Conservation (phyloP, 805 yeast species). For the Cyberlindnera suaveolens region DNA sequence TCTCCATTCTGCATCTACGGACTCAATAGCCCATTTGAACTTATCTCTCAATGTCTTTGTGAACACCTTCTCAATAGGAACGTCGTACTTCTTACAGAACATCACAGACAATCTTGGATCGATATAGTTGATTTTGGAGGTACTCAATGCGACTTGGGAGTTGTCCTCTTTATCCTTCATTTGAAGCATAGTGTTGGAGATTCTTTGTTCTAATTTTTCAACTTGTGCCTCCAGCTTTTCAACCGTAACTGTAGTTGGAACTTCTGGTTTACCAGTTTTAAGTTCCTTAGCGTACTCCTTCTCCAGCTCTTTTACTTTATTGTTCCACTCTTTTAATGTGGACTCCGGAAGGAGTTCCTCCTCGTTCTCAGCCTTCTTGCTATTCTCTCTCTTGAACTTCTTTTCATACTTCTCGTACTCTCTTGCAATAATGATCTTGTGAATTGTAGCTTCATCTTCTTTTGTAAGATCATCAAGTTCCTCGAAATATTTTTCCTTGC, state of each 20-base stretch:
- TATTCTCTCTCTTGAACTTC: conserved; percentile 72
- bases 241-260: conserved; percentile 39
- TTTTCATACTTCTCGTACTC: conserved; percentile 59
- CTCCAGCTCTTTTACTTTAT: conserved; percentile 45
- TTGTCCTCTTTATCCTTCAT: conserved; percentile 91
- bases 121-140: conserved; percentile 90
- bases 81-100: conserved; percentile 78
- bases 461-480: conserved; percentile 62
- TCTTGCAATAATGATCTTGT: conserved; percentile 51
- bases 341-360: conserved; percentile 47
- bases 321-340: conserved; percentile 53
- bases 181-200: conserved; percentile 61
- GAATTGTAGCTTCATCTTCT: conserved; percentile 57
- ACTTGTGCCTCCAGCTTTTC: conserved; percentile 72
- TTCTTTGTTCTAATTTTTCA: conserved; percentile 65
- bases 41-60: conserved; percentile 89
- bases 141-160: conserved; percentile 86
- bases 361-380: conserved; percentile 54
- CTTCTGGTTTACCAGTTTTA: conserved; percentile 49
- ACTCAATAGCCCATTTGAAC: conserved; percentile 93
- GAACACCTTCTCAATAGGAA: conserved; percentile 88
- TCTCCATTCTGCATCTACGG: conserved; percentile 82
- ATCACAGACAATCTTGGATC: conserved; percentile 90
- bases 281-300: conserved; percentile 51
- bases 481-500: conserved; percentile 52